Base-by-base conservation (phyloP, 805 yeast species). In the Blastobotrys attinorum region DNA sequence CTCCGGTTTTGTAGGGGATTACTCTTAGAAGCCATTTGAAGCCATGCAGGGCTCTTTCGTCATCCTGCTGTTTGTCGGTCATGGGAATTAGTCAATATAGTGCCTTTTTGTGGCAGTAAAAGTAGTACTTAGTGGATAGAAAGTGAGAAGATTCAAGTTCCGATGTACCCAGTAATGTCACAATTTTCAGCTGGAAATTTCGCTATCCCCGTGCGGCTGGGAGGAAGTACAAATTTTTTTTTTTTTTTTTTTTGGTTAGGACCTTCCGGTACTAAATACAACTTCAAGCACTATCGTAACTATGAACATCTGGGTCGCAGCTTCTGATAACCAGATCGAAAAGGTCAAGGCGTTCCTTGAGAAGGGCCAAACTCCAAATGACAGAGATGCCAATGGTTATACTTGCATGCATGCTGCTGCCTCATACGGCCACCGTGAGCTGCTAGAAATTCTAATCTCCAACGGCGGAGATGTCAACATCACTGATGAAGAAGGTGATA, bases 381-480 rank as follows among this genome's bases (percentile, higher is more conserved):
- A 82, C 4, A 77, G 81, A 49, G 99, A 92, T 61, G 83, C 85
- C 1, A 86, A 89, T 56, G 99, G 99, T 0, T 92, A 94, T 63
- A 90, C 97, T 0, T 95, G 98, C 4, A 73, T 92, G 10, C 99
- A 92, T 61, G 99, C 99, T 0, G 97, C 98, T 1, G 95, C 94
- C 2, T 83, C 97, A 1, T 92, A 92, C 62, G 90, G 90, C 6
- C 89, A 90, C 59, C 54, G 65, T 2, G 88, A 82, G 7, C 66
- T 92, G 32, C 66, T 92, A 31, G 61, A 65, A 45, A 75, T 72
- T 49, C 67, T 87, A 37, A 61, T 83, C 3, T 60, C 64, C 16
- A 53, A 64, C 16, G 84, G 84, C 6, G 97, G 96, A 4, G 81
- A 92, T 57, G 74, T 88, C 20, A 88, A 92, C 60, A 67, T 89